Conservation (phyloP, 2,329 filamentous ascomycete genomes). For the Plenodomus biglobosus region DNA sequence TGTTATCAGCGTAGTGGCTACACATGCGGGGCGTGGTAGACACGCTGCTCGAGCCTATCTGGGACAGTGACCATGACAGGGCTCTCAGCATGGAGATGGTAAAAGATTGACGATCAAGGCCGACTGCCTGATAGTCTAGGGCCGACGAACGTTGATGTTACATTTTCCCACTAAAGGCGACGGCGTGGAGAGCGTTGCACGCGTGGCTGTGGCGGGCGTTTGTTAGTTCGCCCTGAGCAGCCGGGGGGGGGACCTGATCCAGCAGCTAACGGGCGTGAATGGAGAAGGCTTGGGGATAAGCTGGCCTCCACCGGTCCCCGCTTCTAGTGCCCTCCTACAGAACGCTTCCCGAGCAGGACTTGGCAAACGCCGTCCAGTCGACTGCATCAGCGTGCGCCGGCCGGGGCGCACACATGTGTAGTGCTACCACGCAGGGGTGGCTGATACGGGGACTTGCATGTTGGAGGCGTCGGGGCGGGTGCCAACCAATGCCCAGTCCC, state of each 20-base stretch:
- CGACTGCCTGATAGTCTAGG: conserved; percentile 8
- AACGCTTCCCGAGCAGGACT: too few species aligned
- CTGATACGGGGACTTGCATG: conserved; percentile 4
- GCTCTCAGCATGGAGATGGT: not conserved
- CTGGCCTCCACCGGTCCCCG: too few species aligned
- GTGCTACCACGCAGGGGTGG: conserved; percentile 6
- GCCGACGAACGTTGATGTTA: conserved; percentile 26
- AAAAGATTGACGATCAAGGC: not conserved
- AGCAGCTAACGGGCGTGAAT: conserved; percentile 12
- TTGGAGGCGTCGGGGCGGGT: conserved; percentile 9
- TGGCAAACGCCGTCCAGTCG: not conserved
- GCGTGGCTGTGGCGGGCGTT: conserved; percentile 19
- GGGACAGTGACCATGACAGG: not conserved
- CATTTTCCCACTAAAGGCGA: conserved; percentile 17
- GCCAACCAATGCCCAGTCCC: conserved; percentile 10
- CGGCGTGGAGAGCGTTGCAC: conserved; percentile 31
- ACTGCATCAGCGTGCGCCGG: not conserved
- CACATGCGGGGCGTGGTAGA: conserved; percentile 1
- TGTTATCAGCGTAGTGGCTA: conserved; percentile 10
- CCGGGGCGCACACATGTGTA: conserved; percentile 1
- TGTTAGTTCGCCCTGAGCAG: conserved; percentile 6
- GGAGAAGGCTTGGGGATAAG: not conserved
- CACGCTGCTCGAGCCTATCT: conserved; percentile 1
- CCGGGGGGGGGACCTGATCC: conserved; percentile 9
- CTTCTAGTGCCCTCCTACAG: too few species aligned